A percentile compares a stretch with the other conserved stretches of the same genome.
These are phyloP conservation scores for Ogataea paradorogensis DNA, from an alignment of 805 yeast genomes.

Conservation along the genomic window DNA sequence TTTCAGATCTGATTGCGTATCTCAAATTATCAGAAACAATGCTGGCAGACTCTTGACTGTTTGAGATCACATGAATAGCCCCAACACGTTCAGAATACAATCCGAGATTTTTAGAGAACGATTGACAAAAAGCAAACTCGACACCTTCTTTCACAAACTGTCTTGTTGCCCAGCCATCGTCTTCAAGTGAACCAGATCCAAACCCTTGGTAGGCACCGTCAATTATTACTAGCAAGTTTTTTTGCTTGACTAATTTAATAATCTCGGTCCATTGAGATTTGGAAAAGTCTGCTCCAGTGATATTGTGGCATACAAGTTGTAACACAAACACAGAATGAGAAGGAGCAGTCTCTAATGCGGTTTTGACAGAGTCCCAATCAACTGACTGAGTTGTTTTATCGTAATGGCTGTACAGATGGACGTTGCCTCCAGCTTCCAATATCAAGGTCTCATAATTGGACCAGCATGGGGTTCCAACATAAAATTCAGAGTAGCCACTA, in stretches of 20 bases:
- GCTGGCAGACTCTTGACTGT: conserved; percentile 2
- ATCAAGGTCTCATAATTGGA: conserved; percentile 49
- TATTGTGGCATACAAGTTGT: conserved; percentile 91
- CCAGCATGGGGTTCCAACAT: conserved; percentile 43
- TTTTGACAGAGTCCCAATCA: conserved; percentile 56
- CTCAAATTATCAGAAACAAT: conserved; percentile 28
- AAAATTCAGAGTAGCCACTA: conserved; percentile 40
- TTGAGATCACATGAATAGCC: conserved; percentile 52
- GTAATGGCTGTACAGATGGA: conserved; percentile 43
- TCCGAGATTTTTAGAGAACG: conserved; percentile 86
- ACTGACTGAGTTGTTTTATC: conserved; percentile 35
- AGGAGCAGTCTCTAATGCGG: conserved; percentile 49
- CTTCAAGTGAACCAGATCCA: conserved; percentile 70
- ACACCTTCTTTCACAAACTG: conserved; percentile 42
- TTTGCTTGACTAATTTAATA: conserved; percentile 51
- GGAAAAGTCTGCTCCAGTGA: conserved; percentile 84
- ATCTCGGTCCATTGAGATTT: conserved; percentile 69
- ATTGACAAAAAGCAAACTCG: conserved; percentile 65
- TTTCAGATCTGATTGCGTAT: conserved; percentile 37
- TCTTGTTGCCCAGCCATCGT: conserved; percentile 52
- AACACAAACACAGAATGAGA: conserved; percentile 59
- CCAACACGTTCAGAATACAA: conserved; percentile 89
- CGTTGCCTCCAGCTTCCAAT: conserved; percentile 43
- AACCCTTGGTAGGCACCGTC: conserved; percentile 92
- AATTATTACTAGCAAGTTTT: conserved; percentile 66